phyloP scores from a whole-genome alignment of 2,329 filamentous ascomycete genomes.

The Cladosporium sp. region DNA sequence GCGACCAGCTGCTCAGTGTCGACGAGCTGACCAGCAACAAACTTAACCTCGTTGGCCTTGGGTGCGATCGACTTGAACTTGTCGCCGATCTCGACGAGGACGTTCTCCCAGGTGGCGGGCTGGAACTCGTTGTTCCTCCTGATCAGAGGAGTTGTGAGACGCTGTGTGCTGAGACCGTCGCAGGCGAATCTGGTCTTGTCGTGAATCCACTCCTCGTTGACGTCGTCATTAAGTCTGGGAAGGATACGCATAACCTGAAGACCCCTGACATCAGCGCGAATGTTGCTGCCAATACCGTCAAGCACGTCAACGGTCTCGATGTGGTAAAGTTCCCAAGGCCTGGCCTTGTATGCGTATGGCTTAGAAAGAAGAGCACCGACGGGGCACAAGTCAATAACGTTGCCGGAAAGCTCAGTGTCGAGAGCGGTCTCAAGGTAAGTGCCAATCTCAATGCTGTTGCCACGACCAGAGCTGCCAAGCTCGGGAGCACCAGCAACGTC shows the following conservation, averaged over 20 bases:
- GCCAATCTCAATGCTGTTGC: constrained; percentile 96
- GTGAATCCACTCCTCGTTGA: constrained; percentile 99
- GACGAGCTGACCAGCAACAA: constrained; percentile 83
- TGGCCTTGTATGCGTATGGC: constrained; percentile 94
- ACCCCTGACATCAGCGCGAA: constrained; percentile 88
- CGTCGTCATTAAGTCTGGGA: constrained; percentile 91
- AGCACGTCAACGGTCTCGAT: constrained; percentile 94
- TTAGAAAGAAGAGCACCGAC: constrained; percentile 96
- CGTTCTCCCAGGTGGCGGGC: constrained; percentile 93
- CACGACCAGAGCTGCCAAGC: constrained; percentile 89
- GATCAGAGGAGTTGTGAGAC: constrained; percentile 87
- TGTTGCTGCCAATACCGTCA: constrained; percentile 89
- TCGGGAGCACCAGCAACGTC: constrained; percentile 95
- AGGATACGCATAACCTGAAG: constrained; percentile 94
- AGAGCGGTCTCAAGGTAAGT: constrained; percentile 95
- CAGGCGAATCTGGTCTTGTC: constrained; percentile 97
- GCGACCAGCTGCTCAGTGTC: constrained; percentile 94
- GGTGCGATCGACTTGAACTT: constrained; percentile 78
- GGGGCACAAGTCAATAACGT: constrained; percentile 97
- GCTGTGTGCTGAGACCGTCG: constrained; percentile 93
- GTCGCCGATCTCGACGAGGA: constrained; percentile 78
- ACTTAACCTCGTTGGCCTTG: constrained; percentile 93
- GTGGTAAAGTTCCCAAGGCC: constrained; percentile 96
- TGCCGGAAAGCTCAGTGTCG: constrained; percentile 91
- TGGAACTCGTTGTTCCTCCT: constrained; percentile 88